Conservation (phyloP, 2,329 filamentous ascomycete species). For the Sporothrix pallida region DNA sequence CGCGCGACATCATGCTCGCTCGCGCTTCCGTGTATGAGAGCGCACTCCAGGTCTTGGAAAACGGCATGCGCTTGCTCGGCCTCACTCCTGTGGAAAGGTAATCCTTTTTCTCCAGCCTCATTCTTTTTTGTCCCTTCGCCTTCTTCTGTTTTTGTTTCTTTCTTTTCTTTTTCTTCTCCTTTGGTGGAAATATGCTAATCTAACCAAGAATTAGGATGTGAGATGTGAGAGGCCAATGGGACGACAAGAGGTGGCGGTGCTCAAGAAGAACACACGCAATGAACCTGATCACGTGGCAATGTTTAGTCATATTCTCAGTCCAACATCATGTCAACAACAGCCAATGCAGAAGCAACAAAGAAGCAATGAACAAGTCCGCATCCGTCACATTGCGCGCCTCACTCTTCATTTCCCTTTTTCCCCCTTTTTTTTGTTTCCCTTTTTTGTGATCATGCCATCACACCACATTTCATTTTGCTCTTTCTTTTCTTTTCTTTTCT, state of each 20-base stretch:
- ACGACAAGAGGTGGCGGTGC: no score
- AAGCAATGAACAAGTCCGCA: background rate
- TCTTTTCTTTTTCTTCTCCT: no score
- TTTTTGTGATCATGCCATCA: background rate
- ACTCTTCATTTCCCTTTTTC: background rate
- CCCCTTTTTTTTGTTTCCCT: no score
- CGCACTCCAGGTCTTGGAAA: constrained; percentile 75
- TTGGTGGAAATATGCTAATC: no score
- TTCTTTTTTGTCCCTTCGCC: no score
- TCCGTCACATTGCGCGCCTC: background rate
- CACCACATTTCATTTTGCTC: background rate
- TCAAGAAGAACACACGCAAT: no score
- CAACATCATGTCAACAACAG: constrained; percentile 5
- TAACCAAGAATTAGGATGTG: no score
- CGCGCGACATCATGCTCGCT: constrained; percentile 65
- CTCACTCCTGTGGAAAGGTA: constrained; percentile 71
- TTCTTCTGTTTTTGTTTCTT: no score
- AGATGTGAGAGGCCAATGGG: no score
- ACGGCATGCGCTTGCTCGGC: constrained; percentile 83
- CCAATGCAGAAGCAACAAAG: background rate
- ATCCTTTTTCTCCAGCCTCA: no score
- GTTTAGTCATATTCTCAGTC: constrained; percentile 20
- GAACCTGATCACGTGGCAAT: background rate
- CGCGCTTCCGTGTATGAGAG: constrained; percentile 80
- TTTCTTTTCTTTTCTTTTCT: no score